Conservation (phyloP, 768 basidiomycete genomes). For the Tricholoma hemisulphureum region DNA sequence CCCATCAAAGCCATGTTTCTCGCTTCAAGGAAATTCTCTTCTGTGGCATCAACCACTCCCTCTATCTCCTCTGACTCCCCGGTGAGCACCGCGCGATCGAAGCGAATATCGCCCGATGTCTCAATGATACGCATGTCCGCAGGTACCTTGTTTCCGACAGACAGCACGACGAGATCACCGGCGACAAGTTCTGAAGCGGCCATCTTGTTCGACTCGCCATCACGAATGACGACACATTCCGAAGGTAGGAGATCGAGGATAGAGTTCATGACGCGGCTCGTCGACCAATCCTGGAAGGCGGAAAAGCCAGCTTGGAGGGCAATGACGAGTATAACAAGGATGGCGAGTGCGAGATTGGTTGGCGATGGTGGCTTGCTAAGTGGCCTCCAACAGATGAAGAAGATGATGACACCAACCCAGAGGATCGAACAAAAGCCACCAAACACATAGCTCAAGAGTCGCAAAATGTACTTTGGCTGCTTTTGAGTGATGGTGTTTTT, state of each 20-base stretch:
- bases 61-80: constrained; percentile 48
- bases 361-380: constrained; percentile 11
- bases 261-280: constrained; percentile 18
- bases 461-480: constrained; percentile 16
- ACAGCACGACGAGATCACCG: constrained; percentile 15
- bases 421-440: constrained; percentile 21
- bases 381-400: constrained; percentile 18
- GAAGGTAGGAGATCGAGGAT: constrained; percentile 20
- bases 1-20: constrained; percentile 49
- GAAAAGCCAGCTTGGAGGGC: constrained; percentile 13
- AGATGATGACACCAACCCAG: constrained; percentile 17
- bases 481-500: constrained; percentile 15
- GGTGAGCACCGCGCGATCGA: constrained; percentile 55
- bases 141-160: constrained; percentile 16
- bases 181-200: constrained; percentile 12
- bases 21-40: constrained; percentile 47
- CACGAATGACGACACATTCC: constrained; percentile 15
- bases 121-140: constrained; percentile 52
- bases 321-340: constrained; percentile 15
- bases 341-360: constrained; percentile 19
- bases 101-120: constrained; percentile 48
- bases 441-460: constrained; percentile 14
- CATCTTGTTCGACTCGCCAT: constrained; percentile 13
- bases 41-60: constrained; percentile 42
- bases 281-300: constrained; percentile 18